Base-by-base conservation (phyloP, 2,329 filamentous ascomycete species). In the Colletotrichum viniferum region DNA sequence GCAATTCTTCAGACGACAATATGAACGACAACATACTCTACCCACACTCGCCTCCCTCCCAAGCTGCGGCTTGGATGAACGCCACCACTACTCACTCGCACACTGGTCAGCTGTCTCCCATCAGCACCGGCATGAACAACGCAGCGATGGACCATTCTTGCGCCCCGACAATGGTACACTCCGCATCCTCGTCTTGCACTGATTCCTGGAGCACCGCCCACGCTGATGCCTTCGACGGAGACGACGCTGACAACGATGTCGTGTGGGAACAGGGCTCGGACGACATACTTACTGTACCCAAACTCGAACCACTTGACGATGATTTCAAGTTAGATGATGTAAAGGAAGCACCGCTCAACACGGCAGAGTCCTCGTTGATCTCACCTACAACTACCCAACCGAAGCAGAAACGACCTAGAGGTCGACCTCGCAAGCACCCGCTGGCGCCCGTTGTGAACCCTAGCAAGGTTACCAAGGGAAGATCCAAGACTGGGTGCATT, bases 371-470 rank as follows among this genome's bases (percentile, higher is more conserved):
- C 4, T 80, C 65, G 12, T 28, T 71, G 14, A 34, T 74, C 30
- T 56, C 34, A 78, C 80, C 34, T 74, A 74, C 14, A 61, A 64
- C 73, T 77, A 34, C 73, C 77, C 21, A 79, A 80, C 78, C 83
- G 24, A 90, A 90, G 78, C 81, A 83, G 48, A 94, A 93, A 85
- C 88, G 93, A 80, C 93, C 93, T 79, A 91, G 96, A 80, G 96
- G 96, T 38, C 90, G 96, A 70, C 96, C 96, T 66, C 90, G 95
- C 83, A 98, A 98, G 86, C 92, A 96, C 79, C 94, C 95, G 52
- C 86, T 94, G 21, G 89, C 89, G 9, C 89, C 92, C 1, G 88
- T 90, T 43, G 81, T 87, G 18, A 85, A 88, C 21, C 85, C 91
- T 65, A 91, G 90, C 80, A 97, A 97, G 82, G 86, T 94, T 67